phyloP scores from a whole-genome alignment of 192 early-diverging fungal species.

The Diversispora epigaea region DNA sequence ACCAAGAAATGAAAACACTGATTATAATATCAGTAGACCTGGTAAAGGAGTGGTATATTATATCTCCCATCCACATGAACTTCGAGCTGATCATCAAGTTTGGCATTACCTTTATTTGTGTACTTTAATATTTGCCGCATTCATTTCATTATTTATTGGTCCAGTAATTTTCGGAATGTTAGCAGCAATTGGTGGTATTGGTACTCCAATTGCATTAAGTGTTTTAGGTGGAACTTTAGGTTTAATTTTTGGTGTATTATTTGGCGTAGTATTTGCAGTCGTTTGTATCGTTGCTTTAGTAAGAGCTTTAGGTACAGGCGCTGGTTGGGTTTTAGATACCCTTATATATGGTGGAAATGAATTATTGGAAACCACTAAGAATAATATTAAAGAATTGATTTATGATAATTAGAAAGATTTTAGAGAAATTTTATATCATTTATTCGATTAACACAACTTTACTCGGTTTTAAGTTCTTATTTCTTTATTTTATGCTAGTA shows the following conservation, averaged over 20 bases:
- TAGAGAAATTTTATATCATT: too few species aligned
- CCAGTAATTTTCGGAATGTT: conserved; percentile 31
- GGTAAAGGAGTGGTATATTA: conserved; percentile 14
- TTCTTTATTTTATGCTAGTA: too few species aligned
- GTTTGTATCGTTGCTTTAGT: conserved; percentile 28
- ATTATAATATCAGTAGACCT: neutral
- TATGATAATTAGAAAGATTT: too few species aligned
- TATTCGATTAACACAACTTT: too few species aligned
- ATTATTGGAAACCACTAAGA: conserved; percentile 10
- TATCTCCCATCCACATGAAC: conserved; percentile 8
- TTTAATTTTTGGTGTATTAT: conserved; percentile 17
- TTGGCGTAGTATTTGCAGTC: conserved; percentile 20
- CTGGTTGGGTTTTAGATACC: conserved; percentile 28
- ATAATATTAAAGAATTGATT: too few species aligned
- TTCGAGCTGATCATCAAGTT: conserved; percentile 23
- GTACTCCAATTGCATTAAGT: conserved; percentile 16
- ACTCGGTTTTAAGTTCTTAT: too few species aligned
- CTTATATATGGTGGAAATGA: conserved; percentile 26
- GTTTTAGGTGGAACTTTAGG: conserved; percentile 10
- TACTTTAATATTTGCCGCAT: conserved; percentile 14
- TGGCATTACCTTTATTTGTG: conserved; percentile 29
- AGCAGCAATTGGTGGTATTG: conserved; percentile 28
- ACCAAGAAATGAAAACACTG: neutral
- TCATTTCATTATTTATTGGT: conserved; percentile 22
- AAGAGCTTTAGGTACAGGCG: neutral